Evolutionary conservation across 2,329 filamentous ascomycete species (phyloP).

Genomic region (Monilinia fructicola): DNA sequence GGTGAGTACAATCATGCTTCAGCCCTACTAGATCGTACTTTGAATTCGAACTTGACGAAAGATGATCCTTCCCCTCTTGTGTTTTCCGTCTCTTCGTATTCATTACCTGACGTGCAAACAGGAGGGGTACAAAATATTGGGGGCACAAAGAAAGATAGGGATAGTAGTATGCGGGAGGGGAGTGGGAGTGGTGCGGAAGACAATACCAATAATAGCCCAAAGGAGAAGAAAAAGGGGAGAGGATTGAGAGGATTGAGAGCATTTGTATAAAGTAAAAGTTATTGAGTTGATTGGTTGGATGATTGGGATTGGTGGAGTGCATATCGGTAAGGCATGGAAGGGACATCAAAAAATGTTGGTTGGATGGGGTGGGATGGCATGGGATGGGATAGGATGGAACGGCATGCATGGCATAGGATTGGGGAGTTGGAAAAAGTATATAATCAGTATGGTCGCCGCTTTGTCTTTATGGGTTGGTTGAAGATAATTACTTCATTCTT

Average conservation of each 20-base stretch:
- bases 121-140: constrained; percentile 21
- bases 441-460: background rate
- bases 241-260: constrained; percentile 12
- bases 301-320: background rate
- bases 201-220: constrained; percentile 22
- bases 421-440: constrained; percentile 19
- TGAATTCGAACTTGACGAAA: background rate
- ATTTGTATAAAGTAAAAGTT: constrained; percentile 16
- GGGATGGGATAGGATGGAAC: background rate
- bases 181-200: constrained; percentile 29
- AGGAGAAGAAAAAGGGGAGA: constrained; percentile 15
- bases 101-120: constrained; percentile 13
- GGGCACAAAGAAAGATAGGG: constrained; percentile 13
- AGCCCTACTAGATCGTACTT: background rate
- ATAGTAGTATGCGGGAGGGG: constrained; percentile 15
- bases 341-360: constrained; percentile 7
- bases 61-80: constrained; percentile 3
- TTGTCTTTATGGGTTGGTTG: background rate
- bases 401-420: background rate
- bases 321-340: constrained; percentile 10
- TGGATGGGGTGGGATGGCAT: background rate
- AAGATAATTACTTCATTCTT: constrained; percentile 1
- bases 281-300: constrained; percentile 17
- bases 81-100: constrained; percentile 2
- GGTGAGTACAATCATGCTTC: constrained; percentile 44